Base-by-base conservation (phyloP, 441 rosid genomes). In the Populus hybrid region DNA sequence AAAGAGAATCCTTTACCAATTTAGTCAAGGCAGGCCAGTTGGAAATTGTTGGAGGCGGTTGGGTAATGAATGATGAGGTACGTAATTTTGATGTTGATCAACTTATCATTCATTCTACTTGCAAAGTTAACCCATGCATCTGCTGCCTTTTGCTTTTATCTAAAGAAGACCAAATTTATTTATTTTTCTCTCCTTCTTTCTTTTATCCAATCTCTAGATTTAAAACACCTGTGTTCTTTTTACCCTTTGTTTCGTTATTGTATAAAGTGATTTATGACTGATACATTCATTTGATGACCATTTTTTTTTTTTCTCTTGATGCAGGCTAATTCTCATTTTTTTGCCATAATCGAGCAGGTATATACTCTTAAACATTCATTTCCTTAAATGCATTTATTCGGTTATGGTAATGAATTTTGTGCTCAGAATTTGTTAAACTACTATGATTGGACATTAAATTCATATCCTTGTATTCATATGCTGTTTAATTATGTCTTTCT, bases 1-100 rank as follows among this genome's bases (percentile, higher is more conserved):
- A 28, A 28, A 28, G 30, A 28, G 30, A 28, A 28, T 28, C 30
- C 30, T 28, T 28, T 28, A 28, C 30, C 30, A 28, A 28, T 28
- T 28, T 28, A 28, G 30, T 28, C 30, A 28, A 28, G 30, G 30
- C 30, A 28, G 30, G 30, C 30, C 30, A 28, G 30, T 28, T 28
- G 30, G 30, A 28, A 28, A 28, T 28, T 28, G 30, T 28, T 28
- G 30, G 30, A 3, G 30, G 30, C 30, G 30, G 30, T 67, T 96
- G 99, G 99, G 99, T 96, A 19, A 96, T 96, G 99, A 96, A 94
- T 74, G 99, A 94, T 82, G 99, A 96, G 99, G 99, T 94, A 86
- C 78, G 50, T 42, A 28, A 28, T 28, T 28, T 28, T 42, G 14
- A 42, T 11, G 50, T 28, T 28, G 30, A 38, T 38, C 42, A 38